These are phyloP conservation scores for Hemisphaericaspora lyxosophila DNA, from an alignment of 1,139 yeast species.

Conservation along the genomic window DNA sequence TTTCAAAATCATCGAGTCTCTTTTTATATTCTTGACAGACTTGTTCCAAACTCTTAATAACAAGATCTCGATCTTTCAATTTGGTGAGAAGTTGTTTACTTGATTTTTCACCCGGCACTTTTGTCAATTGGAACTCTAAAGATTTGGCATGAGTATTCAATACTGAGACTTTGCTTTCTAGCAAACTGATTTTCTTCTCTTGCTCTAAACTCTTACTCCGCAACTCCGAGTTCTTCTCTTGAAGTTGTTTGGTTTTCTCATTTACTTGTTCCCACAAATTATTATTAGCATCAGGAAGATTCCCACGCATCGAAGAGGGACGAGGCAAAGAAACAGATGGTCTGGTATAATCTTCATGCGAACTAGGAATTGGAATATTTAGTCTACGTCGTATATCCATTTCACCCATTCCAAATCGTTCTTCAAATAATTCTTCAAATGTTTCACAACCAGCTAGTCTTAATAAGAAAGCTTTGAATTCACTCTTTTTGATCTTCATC, in stretches of 20 bases:
- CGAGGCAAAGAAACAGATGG: background rate
- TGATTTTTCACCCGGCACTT: slow-evolving; percentile 5
- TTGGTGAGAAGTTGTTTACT: slow-evolving; percentile 8
- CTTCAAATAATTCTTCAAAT: slow-evolving; percentile 26
- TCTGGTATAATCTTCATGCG: background rate
- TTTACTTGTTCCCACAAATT: background rate
- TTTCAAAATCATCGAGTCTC: slow-evolving; percentile 19
- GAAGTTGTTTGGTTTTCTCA: background rate
- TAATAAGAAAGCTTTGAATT: slow-evolving; percentile 29
- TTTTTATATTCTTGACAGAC: slow-evolving; percentile 25
- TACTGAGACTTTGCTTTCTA: slow-evolving; percentile 20
- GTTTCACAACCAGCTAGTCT: slow-evolving; percentile 25
- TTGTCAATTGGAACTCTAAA: slow-evolving; percentile 21
- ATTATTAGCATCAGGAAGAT: background rate
- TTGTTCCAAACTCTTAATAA: slow-evolving; percentile 21
- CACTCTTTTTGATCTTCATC: slow-evolving; percentile 27
- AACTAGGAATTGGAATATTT: background rate
- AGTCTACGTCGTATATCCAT: slow-evolving; percentile 12
- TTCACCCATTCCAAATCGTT: slow-evolving; percentile 22
- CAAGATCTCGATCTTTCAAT: slow-evolving; percentile 22
- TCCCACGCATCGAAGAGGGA: background rate
- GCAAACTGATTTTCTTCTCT: slow-evolving; percentile 13
- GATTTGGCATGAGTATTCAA: slow-evolving; percentile 21
- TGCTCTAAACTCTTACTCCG: slow-evolving; percentile 11
- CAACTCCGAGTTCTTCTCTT: slow-evolving; percentile 3